Percentiles rank a stretch among this genome's conserved stretches.
phyloP scores from a whole-genome alignment of 202 grass and related monocot species.

The Tripidium arundinaceum region DNA sequence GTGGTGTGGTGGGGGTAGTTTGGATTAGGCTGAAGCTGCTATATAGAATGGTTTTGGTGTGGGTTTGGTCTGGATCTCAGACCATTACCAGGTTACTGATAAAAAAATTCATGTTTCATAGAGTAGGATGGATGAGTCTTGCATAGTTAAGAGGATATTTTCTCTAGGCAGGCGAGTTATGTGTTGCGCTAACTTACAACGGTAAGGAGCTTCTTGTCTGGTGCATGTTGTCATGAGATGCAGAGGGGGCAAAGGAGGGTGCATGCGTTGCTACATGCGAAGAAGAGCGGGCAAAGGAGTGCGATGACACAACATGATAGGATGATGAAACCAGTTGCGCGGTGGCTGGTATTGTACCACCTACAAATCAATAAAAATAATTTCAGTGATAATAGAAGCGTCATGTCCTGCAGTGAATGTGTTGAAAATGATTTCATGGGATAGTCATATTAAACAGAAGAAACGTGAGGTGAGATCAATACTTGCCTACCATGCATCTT shows the following conservation, averaged over 20 bases:
- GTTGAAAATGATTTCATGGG: not conserved
- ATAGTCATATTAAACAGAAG: not conserved
- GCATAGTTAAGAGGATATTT: not conserved
- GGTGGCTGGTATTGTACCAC: constrained; percentile 74
- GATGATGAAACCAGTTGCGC: constrained; percentile 78
- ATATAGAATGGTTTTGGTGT: no score
- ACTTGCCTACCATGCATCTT: not conserved
- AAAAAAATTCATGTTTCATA: not conserved
- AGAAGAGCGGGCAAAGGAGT: constrained; percentile 34
- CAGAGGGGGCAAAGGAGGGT: constrained; percentile 16
- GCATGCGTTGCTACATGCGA: constrained; percentile 21
- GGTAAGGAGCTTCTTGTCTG: constrained; percentile 55
- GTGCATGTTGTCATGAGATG: constrained; percentile 42
- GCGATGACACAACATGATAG: constrained; percentile 58
- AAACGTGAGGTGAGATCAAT: not conserved
- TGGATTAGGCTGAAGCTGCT: no score
- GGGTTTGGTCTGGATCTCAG: no score
- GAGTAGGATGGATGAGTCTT: not conserved
- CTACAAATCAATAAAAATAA: constrained; percentile 31
- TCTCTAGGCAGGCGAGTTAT: not conserved
- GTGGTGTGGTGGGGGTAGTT: no score
- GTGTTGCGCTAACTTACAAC: constrained; percentile 7
- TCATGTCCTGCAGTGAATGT: not conserved
- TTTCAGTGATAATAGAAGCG: not conserved
- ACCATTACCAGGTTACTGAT: no score